phyloP scores from a whole-genome alignment of 2,329 filamentous ascomycete species.

The Venturia asperata region DNA sequence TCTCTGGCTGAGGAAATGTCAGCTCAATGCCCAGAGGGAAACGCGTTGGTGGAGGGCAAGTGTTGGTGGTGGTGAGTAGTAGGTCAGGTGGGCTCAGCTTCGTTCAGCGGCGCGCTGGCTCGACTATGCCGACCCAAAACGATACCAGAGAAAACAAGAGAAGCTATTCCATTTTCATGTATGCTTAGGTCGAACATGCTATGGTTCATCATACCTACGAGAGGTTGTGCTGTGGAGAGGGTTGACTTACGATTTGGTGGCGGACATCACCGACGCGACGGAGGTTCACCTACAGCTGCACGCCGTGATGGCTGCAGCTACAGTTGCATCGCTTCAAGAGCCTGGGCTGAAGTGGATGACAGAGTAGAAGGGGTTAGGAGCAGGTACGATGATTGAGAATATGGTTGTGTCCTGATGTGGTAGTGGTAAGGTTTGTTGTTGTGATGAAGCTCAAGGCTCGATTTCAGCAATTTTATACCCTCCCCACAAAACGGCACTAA shows the following conservation, averaged over 20 bases:
- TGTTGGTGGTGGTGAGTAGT: not conserved
- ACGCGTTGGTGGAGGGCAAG: not conserved
- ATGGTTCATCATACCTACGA: not conserved
- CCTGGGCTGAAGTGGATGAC: not conserved
- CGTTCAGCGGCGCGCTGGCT: not conserved
- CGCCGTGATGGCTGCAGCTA: not conserved
- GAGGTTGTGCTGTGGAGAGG: not conserved
- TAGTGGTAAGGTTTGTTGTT: not conserved
- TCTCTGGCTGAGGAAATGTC: not conserved
- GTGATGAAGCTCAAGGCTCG: not conserved
- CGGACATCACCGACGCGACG: not conserved
- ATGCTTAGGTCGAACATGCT: not conserved
- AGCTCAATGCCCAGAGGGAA: not conserved
- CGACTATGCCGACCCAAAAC: slow-evolving; percentile 2
- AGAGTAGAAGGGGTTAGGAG: not conserved
- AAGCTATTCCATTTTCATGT: not conserved
- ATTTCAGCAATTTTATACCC: not conserved
- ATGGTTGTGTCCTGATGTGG: not conserved
- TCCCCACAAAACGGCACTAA: not conserved
- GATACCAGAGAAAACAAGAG: slow-evolving; percentile 4
- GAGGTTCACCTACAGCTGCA: not conserved
- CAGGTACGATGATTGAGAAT: not conserved
- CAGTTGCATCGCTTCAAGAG: not conserved
- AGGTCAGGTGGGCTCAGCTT: not conserved
- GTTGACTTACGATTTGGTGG: not conserved